Evolutionary conservation across 805 yeast species (phyloP), one percentile per base, ranked within the genome.

Genomic region (Cyberlindnera americana): DNA sequence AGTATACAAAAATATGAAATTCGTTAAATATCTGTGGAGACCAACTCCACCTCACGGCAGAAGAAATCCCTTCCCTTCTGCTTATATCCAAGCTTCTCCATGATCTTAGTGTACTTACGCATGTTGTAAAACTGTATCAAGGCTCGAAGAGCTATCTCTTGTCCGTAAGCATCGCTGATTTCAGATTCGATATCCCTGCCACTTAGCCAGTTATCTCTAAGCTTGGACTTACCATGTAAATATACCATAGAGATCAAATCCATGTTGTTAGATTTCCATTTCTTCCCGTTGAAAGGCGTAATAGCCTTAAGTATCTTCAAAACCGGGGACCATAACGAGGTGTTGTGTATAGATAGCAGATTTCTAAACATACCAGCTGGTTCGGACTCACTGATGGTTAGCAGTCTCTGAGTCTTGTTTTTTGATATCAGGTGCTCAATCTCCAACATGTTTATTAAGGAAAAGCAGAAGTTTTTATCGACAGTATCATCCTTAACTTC

Each of bases 261-360:
- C 97, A 93, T 91, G 57, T 91, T 93, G 47, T 80, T 77, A 12
- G 89, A 76, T 51, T 89, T 81, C 99, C 99, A 91, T 60, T 90
- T 89, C 44, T 93, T 79, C 15, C 96, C 96, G 53, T 87, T 90
- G 62, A 83, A 87, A 0, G 97, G 96, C 2, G 89, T 80, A 36
- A 89, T 72, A 46, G 84, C 80, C 58, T 86, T 89, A 44, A 90
- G 67, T 1, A 85, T 73, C 53, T 80, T 81, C 52, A 90, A 65
- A 4, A 85, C 78, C 1, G 95, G 90, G 35, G 67, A 67, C 63
- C 84, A 81, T 18, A 88, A 60, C 9, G 72, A 72, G 18, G 66
- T 56, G 53, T 85, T 87, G 56, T 78, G 81, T 31, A 88, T 69
- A 4, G 74, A 65, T 34, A 74, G 64, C 5, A 85, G 61, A 50